Evolutionary conservation across 2,329 filamentous ascomycete species (phyloP).

Genomic region (Diaporthe sp.): DNA sequence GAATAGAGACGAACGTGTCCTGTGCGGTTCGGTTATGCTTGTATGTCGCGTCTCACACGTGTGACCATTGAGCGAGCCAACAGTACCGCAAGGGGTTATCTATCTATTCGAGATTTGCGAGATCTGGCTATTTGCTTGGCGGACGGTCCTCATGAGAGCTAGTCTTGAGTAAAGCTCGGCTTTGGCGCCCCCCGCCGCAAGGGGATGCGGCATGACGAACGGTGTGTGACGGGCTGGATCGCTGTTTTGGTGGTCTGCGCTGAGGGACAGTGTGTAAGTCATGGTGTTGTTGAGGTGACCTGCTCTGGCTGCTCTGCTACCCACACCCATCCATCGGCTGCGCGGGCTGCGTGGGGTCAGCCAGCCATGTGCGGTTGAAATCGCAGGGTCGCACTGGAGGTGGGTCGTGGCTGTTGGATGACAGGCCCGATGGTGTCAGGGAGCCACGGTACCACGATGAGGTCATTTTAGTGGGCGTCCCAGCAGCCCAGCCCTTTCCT

Average conservation of each 20-base stretch:
- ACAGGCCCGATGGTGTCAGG: constrained; percentile 30
- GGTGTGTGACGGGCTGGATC: neutral
- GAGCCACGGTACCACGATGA: constrained; percentile 18
- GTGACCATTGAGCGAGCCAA: neutral
- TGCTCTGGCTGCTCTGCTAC: neutral
- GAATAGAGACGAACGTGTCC: neutral
- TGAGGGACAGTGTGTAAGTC: constrained; percentile 4
- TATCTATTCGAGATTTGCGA: constrained; percentile 30
- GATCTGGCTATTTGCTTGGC: constrained; percentile 31
- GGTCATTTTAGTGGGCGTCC: constrained; percentile 30
- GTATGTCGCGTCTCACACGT: constrained; percentile 4
- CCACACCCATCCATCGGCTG: neutral
- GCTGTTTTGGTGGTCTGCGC: neutral
- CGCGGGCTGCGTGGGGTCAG: constrained; percentile 18
- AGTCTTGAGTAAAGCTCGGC: neutral
- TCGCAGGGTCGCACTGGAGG: constrained; percentile 2
- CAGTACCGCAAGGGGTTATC: neutral
- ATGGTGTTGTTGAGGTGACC: neutral
- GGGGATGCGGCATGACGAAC: neutral
- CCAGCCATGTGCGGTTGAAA: constrained; percentile 1
- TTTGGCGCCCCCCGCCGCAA: neutral
- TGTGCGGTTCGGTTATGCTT: neutral
- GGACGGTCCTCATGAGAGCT: neutral
- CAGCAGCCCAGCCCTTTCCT: constrained; percentile 16
- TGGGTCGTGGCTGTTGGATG: constrained; percentile 11